Evolutionary conservation across 352 stramenopile genomes (phyloP).

Genomic region (Globisporangium canariense): DNA sequence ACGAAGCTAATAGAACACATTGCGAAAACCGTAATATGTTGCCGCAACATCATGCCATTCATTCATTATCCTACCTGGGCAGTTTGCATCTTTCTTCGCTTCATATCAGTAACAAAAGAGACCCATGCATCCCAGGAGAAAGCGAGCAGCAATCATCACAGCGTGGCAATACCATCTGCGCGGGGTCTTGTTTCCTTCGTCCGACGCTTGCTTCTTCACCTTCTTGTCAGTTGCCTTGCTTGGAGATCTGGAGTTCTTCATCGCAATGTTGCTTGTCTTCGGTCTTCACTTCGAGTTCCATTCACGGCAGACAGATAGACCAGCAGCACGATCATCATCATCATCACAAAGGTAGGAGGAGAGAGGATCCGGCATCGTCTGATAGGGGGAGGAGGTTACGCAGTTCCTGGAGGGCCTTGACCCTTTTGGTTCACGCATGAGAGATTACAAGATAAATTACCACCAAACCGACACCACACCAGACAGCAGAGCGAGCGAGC

Average conservation of each 20-base stretch:
- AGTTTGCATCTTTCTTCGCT: neutral
- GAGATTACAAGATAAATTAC: constrained; percentile 31
- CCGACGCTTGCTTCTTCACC: neutral
- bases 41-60: neutral
- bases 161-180: constrained; percentile 7
- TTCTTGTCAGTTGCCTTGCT: neutral
- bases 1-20: constrained; percentile 10
- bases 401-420: constrained; percentile 58
- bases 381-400: constrained; percentile 27
- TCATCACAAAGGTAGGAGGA: constrained; percentile 12
- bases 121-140: neutral
- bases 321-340: constrained; percentile 15
- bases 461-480: constrained; percentile 13
- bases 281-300: constrained; percentile 12
- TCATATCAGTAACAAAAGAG: constrained; percentile 5
- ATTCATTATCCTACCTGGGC: constrained; percentile 11
- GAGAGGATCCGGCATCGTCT: constrained; percentile 12
- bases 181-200: constrained; percentile 4
- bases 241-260: neutral
- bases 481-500: constrained; percentile 20
- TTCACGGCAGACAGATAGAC: constrained; percentile 12
- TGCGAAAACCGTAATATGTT: neutral
- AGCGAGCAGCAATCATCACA: constrained; percentile 2
- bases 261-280: constrained; percentile 2
- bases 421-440: constrained; percentile 37